These are phyloP conservation scores for Nematocida parisii DNA, from an alignment of 371 early-diverging fungal genomes.

Conservation along the genomic window DNA sequence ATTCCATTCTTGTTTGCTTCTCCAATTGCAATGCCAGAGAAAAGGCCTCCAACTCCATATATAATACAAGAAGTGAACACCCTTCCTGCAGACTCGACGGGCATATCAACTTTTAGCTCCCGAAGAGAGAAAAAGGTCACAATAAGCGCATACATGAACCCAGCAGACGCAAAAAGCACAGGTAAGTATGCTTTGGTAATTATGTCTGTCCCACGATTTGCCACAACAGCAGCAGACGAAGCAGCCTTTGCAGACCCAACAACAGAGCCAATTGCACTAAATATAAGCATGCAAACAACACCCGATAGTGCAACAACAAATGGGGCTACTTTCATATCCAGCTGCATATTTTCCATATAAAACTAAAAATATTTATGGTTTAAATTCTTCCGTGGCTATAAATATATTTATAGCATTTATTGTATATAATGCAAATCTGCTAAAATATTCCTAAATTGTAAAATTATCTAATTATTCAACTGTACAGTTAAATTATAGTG, in stretches of 20 bases:
- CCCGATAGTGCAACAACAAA: constrained; percentile 11
- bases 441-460: too few relatives aligned
- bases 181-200: constrained; percentile 43
- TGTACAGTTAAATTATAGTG: too few relatives aligned
- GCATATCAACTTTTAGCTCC: constrained; percentile 2
- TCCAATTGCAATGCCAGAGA: constrained; percentile 45
- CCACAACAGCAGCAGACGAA: constrained; percentile 47
- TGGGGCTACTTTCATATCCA: constrained; percentile 20
- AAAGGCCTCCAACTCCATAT: constrained; percentile 30
- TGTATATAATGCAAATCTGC: background rate
- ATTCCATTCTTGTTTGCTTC: constrained; percentile 36
- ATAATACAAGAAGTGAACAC: constrained; percentile 13
- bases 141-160: constrained; percentile 44
- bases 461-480: too few relatives aligned
- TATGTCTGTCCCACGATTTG: constrained; percentile 15
- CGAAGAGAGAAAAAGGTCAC: constrained; percentile 15
- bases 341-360: constrained; percentile 14
- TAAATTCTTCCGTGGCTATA: background rate
- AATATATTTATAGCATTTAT: background rate
- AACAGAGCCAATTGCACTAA: constrained; percentile 39
- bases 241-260: constrained; percentile 40
- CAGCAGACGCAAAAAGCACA: constrained; percentile 48
- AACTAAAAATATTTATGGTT: constrained; percentile 45
- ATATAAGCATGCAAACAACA: constrained; percentile 22
- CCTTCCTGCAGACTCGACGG: background rate